Percentiles rank a stretch among this genome's conserved stretches.
Evolutionary conservation across 768 basidiomycete species (phyloP).

Genomic region (Termitomyces sp.): DNA sequence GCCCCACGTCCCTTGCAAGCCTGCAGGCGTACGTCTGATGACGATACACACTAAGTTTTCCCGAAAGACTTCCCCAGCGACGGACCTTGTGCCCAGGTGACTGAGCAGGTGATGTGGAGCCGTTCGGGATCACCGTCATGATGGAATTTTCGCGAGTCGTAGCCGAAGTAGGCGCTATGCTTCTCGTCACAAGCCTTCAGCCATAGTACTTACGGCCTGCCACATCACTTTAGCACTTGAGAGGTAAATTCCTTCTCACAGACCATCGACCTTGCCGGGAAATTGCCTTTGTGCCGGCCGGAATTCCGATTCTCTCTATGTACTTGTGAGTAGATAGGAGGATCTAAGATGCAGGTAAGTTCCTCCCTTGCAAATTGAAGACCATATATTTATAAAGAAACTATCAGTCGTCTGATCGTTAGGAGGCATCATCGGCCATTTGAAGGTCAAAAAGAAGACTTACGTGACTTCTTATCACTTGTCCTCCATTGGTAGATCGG

Average conservation of each 20-base stretch:
- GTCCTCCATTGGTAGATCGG: neutral
- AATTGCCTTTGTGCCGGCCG: neutral
- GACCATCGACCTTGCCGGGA: no score
- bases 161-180: neutral
- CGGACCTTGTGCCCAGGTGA: neutral
- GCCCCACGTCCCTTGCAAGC: neutral
- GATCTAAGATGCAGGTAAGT: neutral
- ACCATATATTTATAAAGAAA: neutral
- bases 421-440: neutral
- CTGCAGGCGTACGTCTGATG: neutral
- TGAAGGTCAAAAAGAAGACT: neutral
- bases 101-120: slow-evolving; percentile 1
- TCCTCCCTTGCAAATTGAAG: neutral
- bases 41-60: neutral
- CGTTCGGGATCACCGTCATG: neutral
- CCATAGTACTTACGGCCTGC: neutral
- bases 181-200: neutral
- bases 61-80: neutral
- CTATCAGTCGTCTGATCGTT: neutral
- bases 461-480: neutral
- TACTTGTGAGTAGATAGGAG: neutral
- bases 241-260: neutral
- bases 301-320: neutral
- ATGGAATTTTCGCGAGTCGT: neutral
- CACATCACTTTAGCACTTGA: no score